Conservation (phyloP, 306 rosid species). For the Cicer yamashitae region DNA sequence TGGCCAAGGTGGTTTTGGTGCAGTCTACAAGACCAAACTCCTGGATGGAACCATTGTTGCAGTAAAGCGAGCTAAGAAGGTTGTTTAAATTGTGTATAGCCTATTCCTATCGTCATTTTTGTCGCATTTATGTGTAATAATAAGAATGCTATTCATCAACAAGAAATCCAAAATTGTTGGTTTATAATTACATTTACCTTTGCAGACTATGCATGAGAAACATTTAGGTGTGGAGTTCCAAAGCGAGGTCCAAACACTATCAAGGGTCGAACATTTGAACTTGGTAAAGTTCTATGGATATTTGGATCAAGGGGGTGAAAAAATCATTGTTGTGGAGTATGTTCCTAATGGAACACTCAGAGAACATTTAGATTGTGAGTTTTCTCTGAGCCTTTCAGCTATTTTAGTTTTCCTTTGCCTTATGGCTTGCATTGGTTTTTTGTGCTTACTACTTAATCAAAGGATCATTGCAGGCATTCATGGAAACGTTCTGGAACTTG, state of each 20-base stretch:
- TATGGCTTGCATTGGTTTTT: conserved; percentile 20
- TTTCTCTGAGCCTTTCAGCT: conserved; percentile 19
- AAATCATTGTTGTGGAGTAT: conserved; percentile 79
- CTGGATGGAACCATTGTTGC: conserved; percentile 76
- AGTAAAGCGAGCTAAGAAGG: conserved; percentile 96
- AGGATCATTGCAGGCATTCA: conserved; percentile 63
- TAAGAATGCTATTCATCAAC: conserved; percentile 13
- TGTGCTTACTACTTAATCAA: conserved; percentile 42
- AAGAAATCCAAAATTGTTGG: conserved; percentile 6
- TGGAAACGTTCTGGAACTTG: conserved; percentile 73
- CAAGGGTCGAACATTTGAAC: conserved; percentile 86
- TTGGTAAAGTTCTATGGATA: conserved; percentile 83
- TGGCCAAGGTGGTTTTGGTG: conserved; percentile 98
- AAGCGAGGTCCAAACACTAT: conserved; percentile 84
- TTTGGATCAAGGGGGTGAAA: conserved; percentile 78
- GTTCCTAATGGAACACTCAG: conserved; percentile 94
- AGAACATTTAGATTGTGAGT: conserved; percentile 96
- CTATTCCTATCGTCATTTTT: neutral
- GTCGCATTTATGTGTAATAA: conserved; percentile 33
- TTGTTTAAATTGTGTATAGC: conserved; percentile 38
- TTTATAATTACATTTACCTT: conserved; percentile 37
- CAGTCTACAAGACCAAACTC: conserved; percentile 84
- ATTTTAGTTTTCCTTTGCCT: conserved; percentile 14
- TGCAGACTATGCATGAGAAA: conserved; percentile 78
- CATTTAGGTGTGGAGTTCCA: conserved; percentile 82